Evolutionary conservation across 495 filamentous ascomycete species (phyloP).

Genomic region (Penicillium canariense): DNA sequence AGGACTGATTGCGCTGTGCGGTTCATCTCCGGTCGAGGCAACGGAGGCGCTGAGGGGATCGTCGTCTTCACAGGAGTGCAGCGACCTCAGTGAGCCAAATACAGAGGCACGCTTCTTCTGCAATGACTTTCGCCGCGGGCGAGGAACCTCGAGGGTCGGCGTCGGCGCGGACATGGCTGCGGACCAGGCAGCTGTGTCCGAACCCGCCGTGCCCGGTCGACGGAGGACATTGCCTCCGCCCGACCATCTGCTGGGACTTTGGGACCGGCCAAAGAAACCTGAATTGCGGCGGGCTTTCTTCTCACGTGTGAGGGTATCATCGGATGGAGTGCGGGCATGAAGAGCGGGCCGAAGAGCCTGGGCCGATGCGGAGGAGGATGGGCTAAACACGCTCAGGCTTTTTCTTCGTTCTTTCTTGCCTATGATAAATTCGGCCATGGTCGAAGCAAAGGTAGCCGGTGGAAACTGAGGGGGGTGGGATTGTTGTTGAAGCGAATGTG

Average conservation of each 20-base stretch:
- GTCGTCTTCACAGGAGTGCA: conserved; percentile 51
- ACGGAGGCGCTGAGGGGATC: conserved; percentile 41
- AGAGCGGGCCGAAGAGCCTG: conserved; percentile 19
- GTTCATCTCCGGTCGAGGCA: conserved; percentile 32
- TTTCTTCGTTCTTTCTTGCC: conserved; percentile 46
- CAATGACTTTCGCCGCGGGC: conserved; percentile 42
- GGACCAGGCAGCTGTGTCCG: conserved; percentile 25
- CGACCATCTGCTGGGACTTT: conserved; percentile 21
- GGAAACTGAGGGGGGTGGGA: neutral
- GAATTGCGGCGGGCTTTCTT: conserved; percentile 46
- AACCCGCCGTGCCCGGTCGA: conserved; percentile 32
- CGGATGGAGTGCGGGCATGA: conserved; percentile 40
- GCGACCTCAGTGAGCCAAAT: conserved; percentile 57
- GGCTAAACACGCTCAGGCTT: conserved; percentile 42
- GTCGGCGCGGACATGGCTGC: conserved; percentile 23
- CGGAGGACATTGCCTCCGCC: conserved; percentile 25
- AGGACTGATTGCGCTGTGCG: conserved; percentile 24
- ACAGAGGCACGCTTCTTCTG: conserved; percentile 52
- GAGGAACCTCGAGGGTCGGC: conserved; percentile 29
- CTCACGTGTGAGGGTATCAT: conserved; percentile 33
- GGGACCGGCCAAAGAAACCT: conserved; percentile 41
- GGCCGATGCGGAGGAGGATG: conserved; percentile 27
- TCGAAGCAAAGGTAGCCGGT: neutral
- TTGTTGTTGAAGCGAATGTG: conserved; percentile 1
- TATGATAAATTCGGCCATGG: conserved; percentile 39